Evolutionary conservation across 768 basidiomycete genomes (phyloP).

Genomic region (Trametes coccinea): DNA sequence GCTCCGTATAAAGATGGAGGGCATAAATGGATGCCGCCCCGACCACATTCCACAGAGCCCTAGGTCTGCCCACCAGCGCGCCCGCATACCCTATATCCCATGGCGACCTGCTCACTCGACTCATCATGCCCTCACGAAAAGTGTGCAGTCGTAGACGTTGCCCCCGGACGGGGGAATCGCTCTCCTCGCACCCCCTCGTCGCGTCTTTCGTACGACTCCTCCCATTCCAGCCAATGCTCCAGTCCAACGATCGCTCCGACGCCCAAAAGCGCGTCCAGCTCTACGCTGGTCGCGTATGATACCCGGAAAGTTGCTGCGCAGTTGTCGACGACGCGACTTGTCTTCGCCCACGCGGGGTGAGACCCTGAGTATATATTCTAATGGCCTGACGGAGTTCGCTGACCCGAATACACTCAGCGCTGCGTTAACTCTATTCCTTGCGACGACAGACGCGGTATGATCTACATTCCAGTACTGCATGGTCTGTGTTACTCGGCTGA

Average conservation of each 20-base stretch:
- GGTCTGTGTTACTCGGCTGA: slow-evolving; percentile 14
- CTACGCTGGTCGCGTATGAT: slow-evolving; percentile 26
- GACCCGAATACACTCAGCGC: slow-evolving; percentile 47
- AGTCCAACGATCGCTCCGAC: slow-evolving; percentile 13
- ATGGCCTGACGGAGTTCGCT: slow-evolving; percentile 8
- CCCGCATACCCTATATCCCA: slow-evolving; percentile 1
- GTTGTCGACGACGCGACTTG: slow-evolving; percentile 57
- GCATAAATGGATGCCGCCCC: neutral
- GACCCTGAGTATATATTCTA: neutral
- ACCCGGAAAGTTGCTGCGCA: slow-evolving; percentile 11
- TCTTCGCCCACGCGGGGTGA: slow-evolving; percentile 72
- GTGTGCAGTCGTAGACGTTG: neutral
- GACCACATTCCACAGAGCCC: slow-evolving; percentile 10
- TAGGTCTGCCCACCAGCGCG: neutral
- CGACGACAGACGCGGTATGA: slow-evolving; percentile 78
- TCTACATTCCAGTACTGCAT: slow-evolving; percentile 29
- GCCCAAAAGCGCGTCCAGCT: slow-evolving; percentile 23
- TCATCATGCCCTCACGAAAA: slow-evolving; percentile 9
- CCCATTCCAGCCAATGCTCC: slow-evolving; percentile 11
- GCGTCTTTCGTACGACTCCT: slow-evolving; percentile 14
- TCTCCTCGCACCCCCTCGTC: neutral
- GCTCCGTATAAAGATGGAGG: slow-evolving; percentile 18
- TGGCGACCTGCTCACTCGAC: neutral
- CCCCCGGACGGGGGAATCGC: neutral
- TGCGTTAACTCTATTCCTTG: slow-evolving; percentile 78